Evolutionary conservation across 1,139 yeast genomes (phyloP).

Genomic region (Saccharomyces pastorianus): DNA sequence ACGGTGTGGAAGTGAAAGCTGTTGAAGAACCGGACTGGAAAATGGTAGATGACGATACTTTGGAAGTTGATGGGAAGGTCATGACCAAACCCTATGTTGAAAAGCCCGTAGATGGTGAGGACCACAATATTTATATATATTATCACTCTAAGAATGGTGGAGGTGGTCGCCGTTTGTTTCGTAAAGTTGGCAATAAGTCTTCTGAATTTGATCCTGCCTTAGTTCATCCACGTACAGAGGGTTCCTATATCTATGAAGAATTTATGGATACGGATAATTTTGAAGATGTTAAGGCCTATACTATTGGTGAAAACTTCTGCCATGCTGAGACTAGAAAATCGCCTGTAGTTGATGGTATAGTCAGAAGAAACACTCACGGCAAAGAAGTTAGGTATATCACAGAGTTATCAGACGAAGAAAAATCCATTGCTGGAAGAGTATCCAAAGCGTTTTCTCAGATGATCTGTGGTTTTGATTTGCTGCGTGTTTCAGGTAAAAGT

Average conservation of each 20-base stretch:
- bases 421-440: slow-evolving; percentile 68
- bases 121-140: slow-evolving; percentile 91
- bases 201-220: slow-evolving; percentile 90
- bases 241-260: slow-evolving; percentile 85
- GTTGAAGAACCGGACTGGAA: slow-evolving; percentile 71
- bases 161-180: slow-evolving; percentile 88
- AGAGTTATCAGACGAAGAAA: slow-evolving; percentile 65
- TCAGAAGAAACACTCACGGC: slow-evolving; percentile 93
- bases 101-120: slow-evolving; percentile 98
- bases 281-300: slow-evolving; percentile 97
- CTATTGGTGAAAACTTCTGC: slow-evolving; percentile 84
- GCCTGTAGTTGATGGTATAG: slow-evolving; percentile 98
- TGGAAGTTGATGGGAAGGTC: slow-evolving; percentile 63
- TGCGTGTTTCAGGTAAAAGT: slow-evolving; percentile 80
- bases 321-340: slow-evolving; percentile 98
- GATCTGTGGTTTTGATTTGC: slow-evolving; percentile 94
- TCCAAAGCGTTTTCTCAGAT: slow-evolving; percentile 77
- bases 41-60: slow-evolving; percentile 81
- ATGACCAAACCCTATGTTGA: slow-evolving; percentile 91
- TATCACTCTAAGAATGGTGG: slow-evolving; percentile 88
- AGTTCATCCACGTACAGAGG: slow-evolving; percentile 69
- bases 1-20: slow-evolving; percentile 49
- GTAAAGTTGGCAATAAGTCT: slow-evolving; percentile 95
- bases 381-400: slow-evolving; percentile 91
- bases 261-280: slow-evolving; percentile 97